Evolutionary conservation across 164 flowering plant species (phyloP).

Genomic region (Santalum album): DNA sequence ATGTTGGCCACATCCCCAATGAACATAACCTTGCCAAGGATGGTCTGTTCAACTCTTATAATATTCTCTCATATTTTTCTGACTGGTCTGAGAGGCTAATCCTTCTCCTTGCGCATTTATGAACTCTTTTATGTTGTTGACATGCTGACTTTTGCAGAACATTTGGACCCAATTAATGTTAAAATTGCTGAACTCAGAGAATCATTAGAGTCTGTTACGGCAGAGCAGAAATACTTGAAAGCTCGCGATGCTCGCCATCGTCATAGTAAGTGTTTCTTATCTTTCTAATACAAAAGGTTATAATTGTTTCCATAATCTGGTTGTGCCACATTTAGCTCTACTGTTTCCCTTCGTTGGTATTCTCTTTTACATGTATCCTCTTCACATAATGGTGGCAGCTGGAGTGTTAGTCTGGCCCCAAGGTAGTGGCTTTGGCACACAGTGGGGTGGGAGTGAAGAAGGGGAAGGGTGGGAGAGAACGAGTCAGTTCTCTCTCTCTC

Average conservation of each 20-base stretch:
- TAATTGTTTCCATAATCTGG: background rate
- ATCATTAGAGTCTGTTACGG: conserved; percentile 83
- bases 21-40: conserved; percentile 97
- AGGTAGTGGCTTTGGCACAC: too few relatives aligned
- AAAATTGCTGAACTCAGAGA: conserved; percentile 91
- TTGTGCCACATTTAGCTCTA: background rate
- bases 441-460: too few relatives aligned
- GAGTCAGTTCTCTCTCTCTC: too few relatives aligned
- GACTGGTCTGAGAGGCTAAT: background rate
- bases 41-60: conserved; percentile 38
- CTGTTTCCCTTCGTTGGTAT: too few relatives aligned
- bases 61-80: background rate
- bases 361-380: too few relatives aligned
- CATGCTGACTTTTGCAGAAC: conserved; percentile 40
- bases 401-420: too few relatives aligned
- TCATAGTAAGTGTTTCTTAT: conserved; percentile 59
- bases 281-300: background rate
- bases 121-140: too few relatives aligned
- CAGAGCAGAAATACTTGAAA: conserved; percentile 87
- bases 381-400: too few relatives aligned
- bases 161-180: conserved; percentile 88
- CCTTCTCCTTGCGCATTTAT: too few relatives aligned
- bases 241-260: conserved; percentile 96
- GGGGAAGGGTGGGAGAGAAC: too few relatives aligned
- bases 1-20: conserved; percentile 89